Conservation (phyloP, 148 eudicot species). For the Chenopodium album region DNA sequence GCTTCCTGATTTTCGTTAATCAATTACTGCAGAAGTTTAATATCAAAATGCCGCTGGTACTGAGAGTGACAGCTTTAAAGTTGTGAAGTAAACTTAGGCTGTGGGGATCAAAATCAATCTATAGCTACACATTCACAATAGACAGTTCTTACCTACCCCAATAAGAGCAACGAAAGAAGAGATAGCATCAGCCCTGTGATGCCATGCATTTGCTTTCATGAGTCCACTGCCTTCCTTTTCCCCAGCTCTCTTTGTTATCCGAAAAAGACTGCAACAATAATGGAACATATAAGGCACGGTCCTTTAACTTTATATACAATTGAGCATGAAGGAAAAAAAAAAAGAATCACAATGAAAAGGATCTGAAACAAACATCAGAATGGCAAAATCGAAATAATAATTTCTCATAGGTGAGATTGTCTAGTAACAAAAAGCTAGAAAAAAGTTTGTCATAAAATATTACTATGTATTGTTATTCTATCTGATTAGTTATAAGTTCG, state of each 20-base stretch:
- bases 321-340: background rate
- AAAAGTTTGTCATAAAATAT: background rate
- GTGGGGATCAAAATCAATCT: background rate
- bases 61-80: background rate
- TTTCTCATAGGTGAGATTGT: background rate
- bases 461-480: background rate
- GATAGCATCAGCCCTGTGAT: constrained; percentile 98
- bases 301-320: background rate
- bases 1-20: background rate
- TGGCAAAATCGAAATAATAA: background rate
- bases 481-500: background rate
- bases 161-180: constrained; percentile 93
- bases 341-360: background rate
- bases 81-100: background rate
- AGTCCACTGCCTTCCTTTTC: constrained; percentile 95
- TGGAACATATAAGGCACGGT: background rate
- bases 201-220: constrained; percentile 99
- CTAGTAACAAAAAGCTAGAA: background rate
- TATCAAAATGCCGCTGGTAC: background rate
- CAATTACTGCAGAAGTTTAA: background rate
- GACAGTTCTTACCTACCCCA: constrained; percentile 82
- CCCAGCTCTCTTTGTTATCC: constrained; percentile 92
- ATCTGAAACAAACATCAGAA: background rate
- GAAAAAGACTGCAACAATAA: constrained; percentile 54
- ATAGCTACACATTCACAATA: constrained; percentile 7